A percentile compares a stretch with the other conserved stretches of the same genome.
Evolutionary conservation across 1,284 basidiomycete genomes (phyloP).

Genomic region (Trichosporon coremiiforme): DNA sequence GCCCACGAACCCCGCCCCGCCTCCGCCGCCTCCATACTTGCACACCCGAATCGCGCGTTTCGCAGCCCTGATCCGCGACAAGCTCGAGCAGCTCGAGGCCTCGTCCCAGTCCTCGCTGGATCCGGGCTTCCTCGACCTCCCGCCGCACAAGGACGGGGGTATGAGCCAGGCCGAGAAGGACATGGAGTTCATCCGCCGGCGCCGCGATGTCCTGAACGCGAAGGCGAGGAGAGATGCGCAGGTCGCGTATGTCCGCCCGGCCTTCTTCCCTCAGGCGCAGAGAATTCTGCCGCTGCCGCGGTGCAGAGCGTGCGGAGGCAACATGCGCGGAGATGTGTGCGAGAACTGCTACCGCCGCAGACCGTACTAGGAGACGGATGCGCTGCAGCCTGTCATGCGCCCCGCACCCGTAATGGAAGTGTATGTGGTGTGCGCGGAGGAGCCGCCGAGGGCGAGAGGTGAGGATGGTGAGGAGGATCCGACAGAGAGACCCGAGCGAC

Average conservation of each 20-base stretch:
- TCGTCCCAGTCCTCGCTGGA: constrained; percentile 35
- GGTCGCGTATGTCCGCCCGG: constrained; percentile 8
- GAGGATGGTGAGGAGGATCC: no score
- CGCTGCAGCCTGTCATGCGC: neutral
- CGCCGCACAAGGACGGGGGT: constrained; percentile 28
- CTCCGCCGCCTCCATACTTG: constrained; percentile 41
- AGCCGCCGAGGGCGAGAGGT: no score
- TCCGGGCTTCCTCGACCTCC: constrained; percentile 28
- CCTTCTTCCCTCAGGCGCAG: constrained; percentile 5
- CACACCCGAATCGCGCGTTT: constrained; percentile 42
- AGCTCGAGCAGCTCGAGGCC: constrained; percentile 35
- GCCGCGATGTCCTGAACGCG: constrained; percentile 45
- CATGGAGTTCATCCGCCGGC: constrained; percentile 49
- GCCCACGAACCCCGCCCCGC: constrained; percentile 30
- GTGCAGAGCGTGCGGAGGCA: neutral
- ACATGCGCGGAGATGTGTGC: neutral
- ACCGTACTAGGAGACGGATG: neutral
- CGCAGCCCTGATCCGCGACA: constrained; percentile 36
- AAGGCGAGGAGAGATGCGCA: constrained; percentile 32
- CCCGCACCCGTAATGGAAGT: no score
- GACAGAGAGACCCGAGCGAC: no score
- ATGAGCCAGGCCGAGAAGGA: constrained; percentile 46
- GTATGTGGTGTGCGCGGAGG: no score
- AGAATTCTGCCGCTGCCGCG: constrained; percentile 1
- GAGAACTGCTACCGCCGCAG: constrained; percentile 8